These are phyloP conservation scores for Fragaria ananassa DNA, from an alignment of 306 rosid genomes.

Conservation along the genomic window DNA sequence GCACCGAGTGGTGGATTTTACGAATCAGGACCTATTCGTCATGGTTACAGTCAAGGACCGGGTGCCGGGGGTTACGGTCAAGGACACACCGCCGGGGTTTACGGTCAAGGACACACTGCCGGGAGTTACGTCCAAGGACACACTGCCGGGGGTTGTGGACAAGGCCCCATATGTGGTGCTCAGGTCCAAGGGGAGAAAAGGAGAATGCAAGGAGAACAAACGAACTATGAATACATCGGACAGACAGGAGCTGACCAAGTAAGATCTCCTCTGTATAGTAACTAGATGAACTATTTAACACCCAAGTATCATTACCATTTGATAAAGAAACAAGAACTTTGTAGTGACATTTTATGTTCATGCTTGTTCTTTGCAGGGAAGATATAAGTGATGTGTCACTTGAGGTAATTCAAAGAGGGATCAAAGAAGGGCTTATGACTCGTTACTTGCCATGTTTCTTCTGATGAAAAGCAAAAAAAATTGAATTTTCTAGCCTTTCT, in stretches of 20 bases:
- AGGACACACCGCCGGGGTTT: too few relatives aligned
- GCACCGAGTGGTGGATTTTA: too few relatives aligned
- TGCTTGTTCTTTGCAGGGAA: slow-evolving; percentile 47
- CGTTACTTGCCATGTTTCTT: neutral
- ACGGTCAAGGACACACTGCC: too few relatives aligned
- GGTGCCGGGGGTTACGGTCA: too few relatives aligned
- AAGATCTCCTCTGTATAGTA: slow-evolving; percentile 15
- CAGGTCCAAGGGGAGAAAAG: slow-evolving; percentile 17
- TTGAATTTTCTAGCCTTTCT: neutral
- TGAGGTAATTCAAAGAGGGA: neutral
- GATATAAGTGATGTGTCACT: slow-evolving; percentile 26
- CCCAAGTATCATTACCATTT: neutral
- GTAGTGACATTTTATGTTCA: neutral
- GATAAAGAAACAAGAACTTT: neutral
- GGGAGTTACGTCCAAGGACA: too few relatives aligned
- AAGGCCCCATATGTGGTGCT: neutral
- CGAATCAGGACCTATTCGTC: too few relatives aligned
- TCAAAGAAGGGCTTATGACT: neutral
- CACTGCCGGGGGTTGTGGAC: neutral
- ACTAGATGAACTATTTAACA: neutral
- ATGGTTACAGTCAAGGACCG: too few relatives aligned
- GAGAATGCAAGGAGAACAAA: slow-evolving; percentile 35
- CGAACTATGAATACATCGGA: slow-evolving; percentile 24
- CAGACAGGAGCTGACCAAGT: slow-evolving; percentile 33
- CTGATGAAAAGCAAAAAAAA: neutral